Evolutionary conservation across 495 filamentous ascomycete genomes (phyloP).

Genomic region (Cryomyces antarcticus): DNA sequence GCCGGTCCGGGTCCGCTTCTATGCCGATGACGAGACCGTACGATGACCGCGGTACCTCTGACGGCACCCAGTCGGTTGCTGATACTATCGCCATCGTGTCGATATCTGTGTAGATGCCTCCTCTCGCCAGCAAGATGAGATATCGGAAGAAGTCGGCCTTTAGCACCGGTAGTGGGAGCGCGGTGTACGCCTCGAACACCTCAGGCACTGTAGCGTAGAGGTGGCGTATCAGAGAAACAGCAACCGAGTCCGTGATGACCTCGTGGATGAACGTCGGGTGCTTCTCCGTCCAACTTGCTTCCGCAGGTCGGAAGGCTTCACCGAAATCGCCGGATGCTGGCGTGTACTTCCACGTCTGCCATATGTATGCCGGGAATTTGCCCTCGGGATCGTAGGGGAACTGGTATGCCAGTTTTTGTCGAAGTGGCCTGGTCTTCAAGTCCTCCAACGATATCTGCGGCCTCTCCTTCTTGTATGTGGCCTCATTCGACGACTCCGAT

Average conservation of each 20-base stretch:
- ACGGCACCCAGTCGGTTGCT: slow-evolving; percentile 72
- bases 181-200: slow-evolving; percentile 76
- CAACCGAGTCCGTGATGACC: slow-evolving; percentile 80
- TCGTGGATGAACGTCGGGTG: slow-evolving; percentile 90
- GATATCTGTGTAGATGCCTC: slow-evolving; percentile 93
- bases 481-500: slow-evolving; percentile 9
- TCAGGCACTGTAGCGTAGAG: slow-evolving; percentile 78
- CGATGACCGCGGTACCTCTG: slow-evolving; percentile 48
- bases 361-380: slow-evolving; percentile 93
- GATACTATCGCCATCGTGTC: slow-evolving; percentile 72
- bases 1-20: slow-evolving; percentile 83
- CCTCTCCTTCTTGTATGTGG: slow-evolving; percentile 31
- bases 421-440: slow-evolving; percentile 30
- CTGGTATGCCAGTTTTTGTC: slow-evolving; percentile 74
- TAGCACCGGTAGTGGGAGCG: slow-evolving; percentile 68
- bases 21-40: slow-evolving; percentile 84
- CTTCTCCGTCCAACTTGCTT: slow-evolving; percentile 78
- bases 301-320: slow-evolving; percentile 51
- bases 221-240: slow-evolving; percentile 58
- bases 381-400: slow-evolving; percentile 76
- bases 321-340: slow-evolving; percentile 63
- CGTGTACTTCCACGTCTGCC: slow-evolving; percentile 95
- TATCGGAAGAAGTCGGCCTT: slow-evolving; percentile 99
- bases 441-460: slow-evolving; percentile 18
- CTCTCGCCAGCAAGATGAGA: slow-evolving; percentile 77